A percentile compares a stretch with the other conserved stretches of the same genome.
Evolutionary conservation across 768 basidiomycete species (phyloP).

Genomic region (Strobilomyces dryophilus): DNA sequence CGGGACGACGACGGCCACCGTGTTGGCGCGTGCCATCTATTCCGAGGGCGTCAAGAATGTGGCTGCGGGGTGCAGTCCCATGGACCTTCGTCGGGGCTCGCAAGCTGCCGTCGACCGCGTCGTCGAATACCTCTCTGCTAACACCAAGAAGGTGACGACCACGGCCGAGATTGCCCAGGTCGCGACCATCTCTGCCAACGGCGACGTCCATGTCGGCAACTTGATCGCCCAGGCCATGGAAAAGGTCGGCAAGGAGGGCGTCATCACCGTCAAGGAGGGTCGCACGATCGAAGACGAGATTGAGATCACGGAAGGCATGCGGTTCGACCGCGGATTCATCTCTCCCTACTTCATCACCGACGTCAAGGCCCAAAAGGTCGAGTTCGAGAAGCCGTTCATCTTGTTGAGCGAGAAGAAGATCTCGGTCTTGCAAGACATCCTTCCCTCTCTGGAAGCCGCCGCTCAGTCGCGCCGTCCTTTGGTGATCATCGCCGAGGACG

Average conservation of each 20-base stretch:
- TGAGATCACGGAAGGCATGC: conserved; percentile 99
- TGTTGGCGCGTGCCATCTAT: conserved; percentile 96
- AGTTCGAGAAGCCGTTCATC: conserved; percentile 94
- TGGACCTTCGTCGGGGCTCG: conserved; percentile 98
- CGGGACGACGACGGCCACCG: conserved; percentile 97
- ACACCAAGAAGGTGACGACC: conserved; percentile 94
- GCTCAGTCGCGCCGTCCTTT: conserved; percentile 84
- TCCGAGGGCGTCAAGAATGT: conserved; percentile 99
- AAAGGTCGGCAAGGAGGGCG: conserved; percentile 99
- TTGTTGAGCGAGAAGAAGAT: conserved; percentile 99
- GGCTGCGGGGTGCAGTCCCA: conserved; percentile 98
- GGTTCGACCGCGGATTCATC: conserved; percentile 98
- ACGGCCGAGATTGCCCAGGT: conserved; percentile 98
- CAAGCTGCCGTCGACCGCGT: conserved; percentile 97
- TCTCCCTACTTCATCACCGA: conserved; percentile 98
- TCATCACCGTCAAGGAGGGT: conserved; percentile 99
- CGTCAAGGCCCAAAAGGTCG: conserved; percentile 92
- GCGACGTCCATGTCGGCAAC: conserved; percentile 85
- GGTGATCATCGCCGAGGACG: conserved; percentile 95
- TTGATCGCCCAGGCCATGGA: conserved; percentile 99
- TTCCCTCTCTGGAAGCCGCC: conserved; percentile 83
- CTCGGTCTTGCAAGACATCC: conserved; percentile 88
- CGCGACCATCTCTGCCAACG: conserved; percentile 87
- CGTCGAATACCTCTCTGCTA: conserved; percentile 80
- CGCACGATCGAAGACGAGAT: conserved; percentile 98